Evolutionary conservation across 169 alveolate species (phyloP), one percentile per base, ranked within the genome.

Genomic region (Condylostoma magnum): DNA sequence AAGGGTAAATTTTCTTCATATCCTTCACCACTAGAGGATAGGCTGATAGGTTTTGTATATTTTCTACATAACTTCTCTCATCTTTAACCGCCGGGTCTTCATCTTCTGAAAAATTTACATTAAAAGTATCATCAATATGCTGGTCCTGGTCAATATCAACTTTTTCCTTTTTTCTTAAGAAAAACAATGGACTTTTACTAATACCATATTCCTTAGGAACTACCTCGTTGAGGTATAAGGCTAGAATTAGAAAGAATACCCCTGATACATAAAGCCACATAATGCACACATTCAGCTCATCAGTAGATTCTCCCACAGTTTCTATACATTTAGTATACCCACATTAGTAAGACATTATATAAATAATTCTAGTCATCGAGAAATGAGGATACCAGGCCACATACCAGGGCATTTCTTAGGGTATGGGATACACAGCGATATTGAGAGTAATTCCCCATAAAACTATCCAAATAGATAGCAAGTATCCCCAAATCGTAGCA

Each of bases 141-240:
- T 34, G 53, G 43, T 47, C 28, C 50, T 78, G 86, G 25, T 60
- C 73, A 38, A 18, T 18, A 6, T 15, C 48, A 0, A 43, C 60
- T 69, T 73, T 69, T 38, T 76, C 53, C 28, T 58, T 47, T 20
- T 55, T 76, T 33, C 54, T 69, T 2, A 80, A 44, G 67, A 78
- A 83, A 58, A 89, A 85, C 20, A 79, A 38, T 28, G 84, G 88
- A 43, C 70, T 79, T 60, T 83, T 66, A 50, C 80, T 79, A 27
- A 87, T 85, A 50, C 97, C 95, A 67, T 70, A 89, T 57, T 89
- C 87, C 48, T 87, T 71, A 4, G 95, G 95, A 37, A 92, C 80
- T 4, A 89, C 76, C 70, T 89, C 92, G 48, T 92, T 67, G 12
- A 89, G 65, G 71, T 87, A 87, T 28, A 87, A 63, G 15, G 94